These are phyloP conservation scores for Sphaerostilbella broomeana DNA, from an alignment of 2,329 filamentous ascomycete genomes.

Conservation along the genomic window DNA sequence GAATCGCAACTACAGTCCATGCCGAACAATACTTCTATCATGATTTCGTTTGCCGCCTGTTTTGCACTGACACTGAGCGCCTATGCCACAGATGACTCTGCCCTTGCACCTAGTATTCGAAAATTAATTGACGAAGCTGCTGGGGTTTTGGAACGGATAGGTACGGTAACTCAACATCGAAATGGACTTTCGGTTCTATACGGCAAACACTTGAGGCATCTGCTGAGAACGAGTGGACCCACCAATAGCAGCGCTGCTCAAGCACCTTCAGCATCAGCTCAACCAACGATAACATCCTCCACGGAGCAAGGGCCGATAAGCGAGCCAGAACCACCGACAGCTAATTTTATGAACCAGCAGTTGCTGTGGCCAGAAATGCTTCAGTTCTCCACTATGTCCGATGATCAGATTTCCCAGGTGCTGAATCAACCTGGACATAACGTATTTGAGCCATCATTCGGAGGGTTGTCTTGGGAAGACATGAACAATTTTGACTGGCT, in stretches of 20 bases:
- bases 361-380: conserved; percentile 44
- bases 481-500: conserved; percentile 53
- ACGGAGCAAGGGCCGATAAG: conserved; percentile 15
- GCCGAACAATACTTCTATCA: conserved; percentile 73
- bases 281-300: conserved; percentile 3
- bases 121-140: conserved; percentile 62
- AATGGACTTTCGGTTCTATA: conserved; percentile 56
- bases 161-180: conserved; percentile 57
- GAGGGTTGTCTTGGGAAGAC: conserved; percentile 53
- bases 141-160: conserved; percentile 62
- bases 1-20: conserved; percentile 64
- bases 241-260: conserved; percentile 15
- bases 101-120: conserved; percentile 55
- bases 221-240: conserved; percentile 34
- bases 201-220: conserved; percentile 39
- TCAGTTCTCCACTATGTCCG: conserved; percentile 63
- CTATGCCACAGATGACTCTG: conserved; percentile 49
- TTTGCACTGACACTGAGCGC: conserved; percentile 60
- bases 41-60: conserved; percentile 70
- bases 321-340: conserved; percentile 18
- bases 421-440: conserved; percentile 58
- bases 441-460: conserved; percentile 48
- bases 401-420: conserved; percentile 60
- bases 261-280: conserved; percentile 1
- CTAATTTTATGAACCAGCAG: conserved; percentile 24